These are phyloP conservation scores for Peronospora destructor DNA, from an alignment of 352 stramenopile genomes.

Conservation along the genomic window DNA sequence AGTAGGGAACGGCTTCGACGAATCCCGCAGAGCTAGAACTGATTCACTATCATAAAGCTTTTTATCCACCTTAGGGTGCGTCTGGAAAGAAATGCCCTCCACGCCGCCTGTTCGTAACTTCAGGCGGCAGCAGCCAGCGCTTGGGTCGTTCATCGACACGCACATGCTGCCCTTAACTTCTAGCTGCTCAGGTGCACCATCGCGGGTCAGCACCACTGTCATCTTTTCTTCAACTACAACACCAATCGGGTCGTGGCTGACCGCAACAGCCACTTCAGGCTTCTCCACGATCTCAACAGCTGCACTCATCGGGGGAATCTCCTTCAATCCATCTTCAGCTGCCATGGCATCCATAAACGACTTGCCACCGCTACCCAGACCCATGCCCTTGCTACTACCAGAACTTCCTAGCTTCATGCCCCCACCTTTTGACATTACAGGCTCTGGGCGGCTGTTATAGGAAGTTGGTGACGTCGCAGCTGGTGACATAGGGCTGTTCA, in stretches of 20 bases:
- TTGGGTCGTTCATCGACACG: slow-evolving; percentile 75
- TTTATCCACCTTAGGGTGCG: slow-evolving; percentile 86
- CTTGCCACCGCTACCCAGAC: slow-evolving; percentile 57
- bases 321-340: slow-evolving; percentile 79
- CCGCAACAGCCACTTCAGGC: slow-evolving; percentile 49
- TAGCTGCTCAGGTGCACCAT: slow-evolving; percentile 76
- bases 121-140: slow-evolving; percentile 57
- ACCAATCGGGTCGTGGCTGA: slow-evolving; percentile 77
- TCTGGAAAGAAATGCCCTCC: slow-evolving; percentile 80
- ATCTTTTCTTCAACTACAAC: slow-evolving; percentile 85
- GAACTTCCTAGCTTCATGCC: slow-evolving; percentile 65
- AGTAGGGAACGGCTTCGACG: slow-evolving; percentile 76
- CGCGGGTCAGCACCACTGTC: slow-evolving; percentile 72
- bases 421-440: slow-evolving; percentile 43
- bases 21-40: slow-evolving; percentile 71
- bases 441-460: slow-evolving; percentile 46
- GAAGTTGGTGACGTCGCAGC: slow-evolving; percentile 60
- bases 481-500: slow-evolving; percentile 33
- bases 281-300: slow-evolving; percentile 52
- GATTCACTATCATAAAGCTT: slow-evolving; percentile 78
- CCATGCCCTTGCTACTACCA: slow-evolving; percentile 41
- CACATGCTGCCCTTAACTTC: slow-evolving; percentile 85
- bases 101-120: slow-evolving; percentile 59
- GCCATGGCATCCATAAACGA: slow-evolving; percentile 85
- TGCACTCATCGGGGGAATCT: slow-evolving; percentile 77